These are phyloP conservation scores for Capronia americana DNA, from an alignment of 2,329 filamentous ascomycete genomes.

Conservation along the genomic window DNA sequence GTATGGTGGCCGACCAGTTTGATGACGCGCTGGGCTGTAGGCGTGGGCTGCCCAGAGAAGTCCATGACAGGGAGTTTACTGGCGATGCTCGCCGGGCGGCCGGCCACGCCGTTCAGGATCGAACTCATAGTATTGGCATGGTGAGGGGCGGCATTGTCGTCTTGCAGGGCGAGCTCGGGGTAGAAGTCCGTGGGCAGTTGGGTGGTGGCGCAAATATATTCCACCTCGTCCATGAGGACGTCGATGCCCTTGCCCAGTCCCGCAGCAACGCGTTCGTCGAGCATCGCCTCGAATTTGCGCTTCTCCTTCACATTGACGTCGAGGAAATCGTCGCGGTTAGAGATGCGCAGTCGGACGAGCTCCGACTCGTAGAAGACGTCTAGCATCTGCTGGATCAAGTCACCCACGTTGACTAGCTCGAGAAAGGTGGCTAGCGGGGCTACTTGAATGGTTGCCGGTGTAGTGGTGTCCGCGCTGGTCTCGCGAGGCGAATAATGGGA, in stretches of 20 bases:
- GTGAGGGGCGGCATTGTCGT: background rate
- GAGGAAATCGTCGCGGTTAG: constrained; percentile 92
- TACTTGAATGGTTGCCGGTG: constrained; percentile 73
- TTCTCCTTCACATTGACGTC: constrained; percentile 91
- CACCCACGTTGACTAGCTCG: constrained; percentile 96
- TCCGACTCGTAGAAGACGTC: constrained; percentile 99
- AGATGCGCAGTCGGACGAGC: constrained; percentile 78
- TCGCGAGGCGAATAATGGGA: constrained; percentile 90
- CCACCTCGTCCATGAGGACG: constrained; percentile 97
- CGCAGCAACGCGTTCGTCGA: constrained; percentile 93
- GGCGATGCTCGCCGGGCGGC: constrained; percentile 10
- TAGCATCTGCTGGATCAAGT: constrained; percentile 98
- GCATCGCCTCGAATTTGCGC: constrained; percentile 98
- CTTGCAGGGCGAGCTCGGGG: constrained; percentile 55
- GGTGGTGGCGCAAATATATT: constrained; percentile 88
- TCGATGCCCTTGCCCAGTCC: constrained; percentile 98
- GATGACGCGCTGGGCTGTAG: constrained; percentile 79
- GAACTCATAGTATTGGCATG: constrained; percentile 18
- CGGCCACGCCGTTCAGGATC: constrained; percentile 9
- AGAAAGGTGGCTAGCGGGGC: constrained; percentile 88
- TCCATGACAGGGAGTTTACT: constrained; percentile 28
- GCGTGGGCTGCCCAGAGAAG: constrained; percentile 66
- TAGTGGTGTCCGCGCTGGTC: constrained; percentile 63
- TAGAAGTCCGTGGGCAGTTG: constrained; percentile 92
- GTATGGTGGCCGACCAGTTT: constrained; percentile 88